A percentile compares a stretch with the other conserved stretches of the same genome.
Conservation (phyloP, 495 filamentous ascomycete species). For the Annulohypoxylon maeteangense region DNA sequence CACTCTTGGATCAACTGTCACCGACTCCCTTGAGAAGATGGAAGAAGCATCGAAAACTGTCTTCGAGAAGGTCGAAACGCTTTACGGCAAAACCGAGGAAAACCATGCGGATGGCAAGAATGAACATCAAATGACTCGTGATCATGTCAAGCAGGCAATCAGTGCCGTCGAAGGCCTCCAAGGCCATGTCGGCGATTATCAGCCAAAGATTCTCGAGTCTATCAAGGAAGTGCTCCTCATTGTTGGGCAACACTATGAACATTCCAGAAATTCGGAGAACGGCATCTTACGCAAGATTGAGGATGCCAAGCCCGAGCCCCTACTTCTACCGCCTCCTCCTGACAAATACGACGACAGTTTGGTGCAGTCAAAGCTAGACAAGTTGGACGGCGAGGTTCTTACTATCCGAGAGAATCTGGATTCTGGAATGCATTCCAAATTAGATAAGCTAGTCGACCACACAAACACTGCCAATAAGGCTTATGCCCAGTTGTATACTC, state of each 20-base stretch:
- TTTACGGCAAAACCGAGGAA: conserved; percentile 79
- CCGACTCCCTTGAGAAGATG: conserved; percentile 85
- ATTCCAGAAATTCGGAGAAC: conserved; percentile 61
- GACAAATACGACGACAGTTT: conserved; percentile 57
- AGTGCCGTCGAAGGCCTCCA: conserved; percentile 79
- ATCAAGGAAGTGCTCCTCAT: conserved; percentile 84
- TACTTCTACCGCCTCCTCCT: conserved; percentile 51
- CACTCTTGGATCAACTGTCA: conserved; percentile 81
- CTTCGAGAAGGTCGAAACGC: conserved; percentile 78
- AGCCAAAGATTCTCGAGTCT: conserved; percentile 84
- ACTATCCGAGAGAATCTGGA: conserved; percentile 55
- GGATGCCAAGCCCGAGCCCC: conserved; percentile 57
- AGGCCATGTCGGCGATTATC: conserved; percentile 77
- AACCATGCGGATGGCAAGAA: conserved; percentile 75
- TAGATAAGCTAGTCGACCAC: conserved; percentile 83
- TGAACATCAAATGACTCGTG: conserved; percentile 80
- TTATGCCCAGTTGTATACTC: conserved; percentile 72
- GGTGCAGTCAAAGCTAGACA: conserved; percentile 49
- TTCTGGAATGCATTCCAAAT: conserved; percentile 77
- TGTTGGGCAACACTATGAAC: conserved; percentile 84
- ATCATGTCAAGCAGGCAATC: conserved; percentile 76
- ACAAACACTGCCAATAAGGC: conserved; percentile 66
- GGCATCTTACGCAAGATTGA: conserved; percentile 66
- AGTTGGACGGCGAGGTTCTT: conserved; percentile 44
- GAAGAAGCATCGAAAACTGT: conserved; percentile 85